A percentile compares a stretch with the other conserved stretches of the same genome.
These are phyloP conservation scores for Andalucia godoyi DNA, from an alignment of 78 protist genomes.

Conservation along the genomic window DNA sequence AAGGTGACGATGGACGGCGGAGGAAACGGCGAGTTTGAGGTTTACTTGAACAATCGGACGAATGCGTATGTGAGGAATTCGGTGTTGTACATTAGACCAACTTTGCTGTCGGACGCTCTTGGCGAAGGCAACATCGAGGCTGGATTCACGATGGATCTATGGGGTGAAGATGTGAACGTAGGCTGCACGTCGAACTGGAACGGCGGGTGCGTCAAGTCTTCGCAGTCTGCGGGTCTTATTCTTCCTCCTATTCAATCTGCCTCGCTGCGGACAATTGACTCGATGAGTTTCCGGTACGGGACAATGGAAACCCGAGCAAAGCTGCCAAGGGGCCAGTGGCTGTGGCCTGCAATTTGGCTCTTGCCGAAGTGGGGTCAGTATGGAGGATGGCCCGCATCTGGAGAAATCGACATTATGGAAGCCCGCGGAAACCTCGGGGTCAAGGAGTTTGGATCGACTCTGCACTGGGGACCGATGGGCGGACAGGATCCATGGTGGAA, in stretches of 20 bases:
- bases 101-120: not conserved
- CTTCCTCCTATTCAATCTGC: not conserved
- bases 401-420: slow-evolving; percentile 22
- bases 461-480: slow-evolving; percentile 21
- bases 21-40: slow-evolving; percentile 4
- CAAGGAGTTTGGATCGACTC: not conserved
- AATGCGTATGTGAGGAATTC: not conserved
- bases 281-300: slow-evolving; percentile 3
- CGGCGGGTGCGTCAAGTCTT: not conserved
- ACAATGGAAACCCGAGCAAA: slow-evolving; percentile 5
- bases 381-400: slow-evolving; percentile 18
- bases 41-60: slow-evolving; percentile 4
- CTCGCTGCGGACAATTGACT: not conserved
- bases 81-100: not conserved
- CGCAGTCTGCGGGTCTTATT: too few relatives aligned
- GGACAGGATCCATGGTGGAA: not conserved
- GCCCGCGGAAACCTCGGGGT: slow-evolving; percentile 9
- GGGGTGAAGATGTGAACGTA: too few relatives aligned
- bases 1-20: slow-evolving; percentile 4
- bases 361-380: slow-evolving; percentile 1
- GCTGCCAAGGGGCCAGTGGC: slow-evolving; percentile 28
- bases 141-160: not conserved
- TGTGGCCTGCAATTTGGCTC: slow-evolving; percentile 35
- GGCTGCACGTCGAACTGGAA: too few relatives aligned
- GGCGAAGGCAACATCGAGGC: not conserved